These are phyloP conservation scores for Epichloe brachyelytri DNA, from an alignment of 2,329 filamentous ascomycete genomes.

Conservation along the genomic window DNA sequence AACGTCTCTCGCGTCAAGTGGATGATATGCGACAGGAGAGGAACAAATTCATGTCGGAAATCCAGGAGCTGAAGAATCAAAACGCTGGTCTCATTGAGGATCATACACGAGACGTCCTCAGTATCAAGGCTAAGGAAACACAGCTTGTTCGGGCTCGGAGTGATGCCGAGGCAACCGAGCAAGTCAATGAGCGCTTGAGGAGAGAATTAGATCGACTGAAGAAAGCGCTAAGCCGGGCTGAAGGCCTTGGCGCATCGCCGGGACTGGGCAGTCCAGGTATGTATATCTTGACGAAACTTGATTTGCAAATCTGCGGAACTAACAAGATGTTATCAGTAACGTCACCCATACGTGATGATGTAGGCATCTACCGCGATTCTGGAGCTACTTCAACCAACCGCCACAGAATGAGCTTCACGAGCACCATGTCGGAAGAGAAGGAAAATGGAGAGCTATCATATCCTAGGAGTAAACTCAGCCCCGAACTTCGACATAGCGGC, in stretches of 20 bases:
- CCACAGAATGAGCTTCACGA: constrained; percentile 49
- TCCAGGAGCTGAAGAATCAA: constrained; percentile 90
- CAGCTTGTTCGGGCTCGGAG: constrained; percentile 85
- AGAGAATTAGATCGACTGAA: constrained; percentile 89
- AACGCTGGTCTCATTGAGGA: constrained; percentile 96
- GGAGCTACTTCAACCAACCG: constrained; percentile 25
- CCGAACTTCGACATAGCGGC: constrained; percentile 39
- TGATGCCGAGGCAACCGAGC: constrained; percentile 79
- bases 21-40: constrained; percentile 77
- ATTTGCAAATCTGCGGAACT: background rate
- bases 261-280: constrained; percentile 26
- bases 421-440: constrained; percentile 61
- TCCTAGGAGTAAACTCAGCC: constrained; percentile 38
- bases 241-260: constrained; percentile 32
- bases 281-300: background rate
- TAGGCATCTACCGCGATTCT: constrained; percentile 45
- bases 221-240: constrained; percentile 58
- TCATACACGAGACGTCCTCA: constrained; percentile 86
- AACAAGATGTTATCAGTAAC: constrained; percentile 20
- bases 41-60: constrained; percentile 68
- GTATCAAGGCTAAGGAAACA: constrained; percentile 97
- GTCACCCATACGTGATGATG: constrained; percentile 45
- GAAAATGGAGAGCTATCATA: constrained; percentile 50
- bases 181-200: constrained; percentile 69
- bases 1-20: constrained; percentile 58